Conservation (phyloP, 1,284 basidiomycete species). For the Pyrrhoderma lamaoense region DNA sequence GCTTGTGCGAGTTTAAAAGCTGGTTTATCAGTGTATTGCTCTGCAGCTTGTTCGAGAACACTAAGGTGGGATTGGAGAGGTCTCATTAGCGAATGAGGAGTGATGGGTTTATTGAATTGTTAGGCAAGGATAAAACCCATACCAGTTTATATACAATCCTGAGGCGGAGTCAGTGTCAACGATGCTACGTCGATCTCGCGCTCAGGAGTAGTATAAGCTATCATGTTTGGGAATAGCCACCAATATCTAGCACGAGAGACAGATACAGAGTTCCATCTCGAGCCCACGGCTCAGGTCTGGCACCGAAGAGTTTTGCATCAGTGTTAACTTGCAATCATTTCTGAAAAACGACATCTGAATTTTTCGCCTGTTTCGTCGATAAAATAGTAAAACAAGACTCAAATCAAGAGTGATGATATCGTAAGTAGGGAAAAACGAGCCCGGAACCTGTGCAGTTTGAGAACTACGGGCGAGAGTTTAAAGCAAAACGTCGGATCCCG, state of each 20-base stretch:
- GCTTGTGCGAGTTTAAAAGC: constrained; percentile 45
- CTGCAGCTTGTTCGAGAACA: constrained; percentile 41
- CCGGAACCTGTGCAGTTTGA: background rate
- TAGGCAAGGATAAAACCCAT: no score
- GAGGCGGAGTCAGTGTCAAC: constrained; percentile 17
- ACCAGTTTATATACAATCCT: background rate
- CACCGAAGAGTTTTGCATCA: constrained; percentile 11
- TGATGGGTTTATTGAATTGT: no score
- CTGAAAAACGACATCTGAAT: constrained; percentile 6
- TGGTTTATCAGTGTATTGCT: constrained; percentile 34
- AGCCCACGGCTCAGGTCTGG: constrained; percentile 11
- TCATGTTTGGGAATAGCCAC: constrained; percentile 17
- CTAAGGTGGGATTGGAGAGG: constrained; percentile 39
- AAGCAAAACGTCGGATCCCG: no score
- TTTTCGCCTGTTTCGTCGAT: constrained; percentile 5
- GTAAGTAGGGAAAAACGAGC: background rate
- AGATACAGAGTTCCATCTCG: constrained; percentile 6
- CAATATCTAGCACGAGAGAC: constrained; percentile 4
- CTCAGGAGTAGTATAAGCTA: constrained; percentile 14
- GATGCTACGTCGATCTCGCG: constrained; percentile 13
- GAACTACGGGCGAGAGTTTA: background rate
- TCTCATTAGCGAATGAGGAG: constrained; percentile 24
- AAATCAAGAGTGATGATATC: background rate
- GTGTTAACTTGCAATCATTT: constrained; percentile 1
- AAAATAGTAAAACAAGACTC: background rate